These are phyloP conservation scores for Tuber borchii DNA, from an alignment of 495 filamentous ascomycete species.

Conservation along the genomic window DNA sequence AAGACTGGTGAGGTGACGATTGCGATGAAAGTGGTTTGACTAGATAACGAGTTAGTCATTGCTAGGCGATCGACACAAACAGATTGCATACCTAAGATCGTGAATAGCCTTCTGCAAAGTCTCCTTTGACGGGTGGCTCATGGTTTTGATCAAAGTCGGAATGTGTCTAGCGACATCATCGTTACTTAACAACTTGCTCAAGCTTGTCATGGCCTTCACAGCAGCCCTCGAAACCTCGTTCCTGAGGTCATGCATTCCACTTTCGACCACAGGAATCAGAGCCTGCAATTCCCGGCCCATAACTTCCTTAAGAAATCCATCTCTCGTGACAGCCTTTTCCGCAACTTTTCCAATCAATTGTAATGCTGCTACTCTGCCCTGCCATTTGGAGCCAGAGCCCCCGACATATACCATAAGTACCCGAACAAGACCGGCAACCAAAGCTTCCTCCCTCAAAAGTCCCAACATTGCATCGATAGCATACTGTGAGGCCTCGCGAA, in stretches of 20 bases:
- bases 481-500: slow-evolving; percentile 87
- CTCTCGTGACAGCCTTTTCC: slow-evolving; percentile 73
- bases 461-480: slow-evolving; percentile 83
- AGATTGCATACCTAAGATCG: slow-evolving; percentile 56
- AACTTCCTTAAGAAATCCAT: slow-evolving; percentile 74
- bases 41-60: slow-evolving; percentile 17
- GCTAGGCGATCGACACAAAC: neutral
- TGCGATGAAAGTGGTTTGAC: slow-evolving; percentile 97
- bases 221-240: slow-evolving; percentile 82
- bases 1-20: slow-evolving; percentile 96
- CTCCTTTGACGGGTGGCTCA: slow-evolving; percentile 88
- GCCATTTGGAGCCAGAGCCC: slow-evolving; percentile 85
- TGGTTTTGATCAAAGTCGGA: slow-evolving; percentile 85
- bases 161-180: slow-evolving; percentile 93
- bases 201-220: slow-evolving; percentile 77
- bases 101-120: slow-evolving; percentile 91
- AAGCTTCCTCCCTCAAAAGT: slow-evolving; percentile 68
- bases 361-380: slow-evolving; percentile 81
- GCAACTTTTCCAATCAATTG: slow-evolving; percentile 82
- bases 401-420: slow-evolving; percentile 64
- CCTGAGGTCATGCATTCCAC: slow-evolving; percentile 95
- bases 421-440: slow-evolving; percentile 72
- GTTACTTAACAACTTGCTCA: slow-evolving; percentile 88
- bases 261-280: slow-evolving; percentile 86
- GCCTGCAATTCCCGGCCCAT: slow-evolving; percentile 89